phyloP scores from a whole-genome alignment of 2,329 filamentous ascomycete genomes.

The Colletotrichum cordylinicola region DNA sequence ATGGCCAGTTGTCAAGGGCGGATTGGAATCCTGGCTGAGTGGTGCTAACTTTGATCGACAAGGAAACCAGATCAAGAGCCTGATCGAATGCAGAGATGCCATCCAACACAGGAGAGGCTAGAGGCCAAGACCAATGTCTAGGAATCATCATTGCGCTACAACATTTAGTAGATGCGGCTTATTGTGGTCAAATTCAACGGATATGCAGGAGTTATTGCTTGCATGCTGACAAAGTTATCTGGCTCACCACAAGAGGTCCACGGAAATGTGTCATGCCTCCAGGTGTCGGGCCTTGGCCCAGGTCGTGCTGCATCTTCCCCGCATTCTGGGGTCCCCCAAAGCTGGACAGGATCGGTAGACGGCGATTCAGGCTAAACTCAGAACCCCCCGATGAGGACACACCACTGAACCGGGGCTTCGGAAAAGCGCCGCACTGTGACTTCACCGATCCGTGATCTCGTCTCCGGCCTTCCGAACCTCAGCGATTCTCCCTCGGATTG shows the following conservation, averaged over 20 bases:
- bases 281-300: background rate
- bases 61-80: constrained; percentile 53
- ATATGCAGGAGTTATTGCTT: background rate
- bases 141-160: no score
- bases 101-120: background rate
- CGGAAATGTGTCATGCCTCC: background rate
- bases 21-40: constrained; percentile 60
- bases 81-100: constrained; percentile 40
- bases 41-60: constrained; percentile 59
- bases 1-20: constrained; percentile 54
- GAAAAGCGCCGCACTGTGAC: background rate
- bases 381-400: background rate
- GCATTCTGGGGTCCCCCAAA: background rate
- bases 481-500: rapidly evolving
- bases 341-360: background rate
- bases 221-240: background rate
- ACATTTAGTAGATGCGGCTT: no score
- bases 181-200: background rate
- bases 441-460: background rate
- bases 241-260: background rate
- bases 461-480: background rate
- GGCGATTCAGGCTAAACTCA: background rate
- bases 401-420: background rate
- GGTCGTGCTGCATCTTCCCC: background rate
- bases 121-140: no score